phyloP scores from a whole-genome alignment of 1,284 basidiomycete species.

The Meripilus lineatus region DNA sequence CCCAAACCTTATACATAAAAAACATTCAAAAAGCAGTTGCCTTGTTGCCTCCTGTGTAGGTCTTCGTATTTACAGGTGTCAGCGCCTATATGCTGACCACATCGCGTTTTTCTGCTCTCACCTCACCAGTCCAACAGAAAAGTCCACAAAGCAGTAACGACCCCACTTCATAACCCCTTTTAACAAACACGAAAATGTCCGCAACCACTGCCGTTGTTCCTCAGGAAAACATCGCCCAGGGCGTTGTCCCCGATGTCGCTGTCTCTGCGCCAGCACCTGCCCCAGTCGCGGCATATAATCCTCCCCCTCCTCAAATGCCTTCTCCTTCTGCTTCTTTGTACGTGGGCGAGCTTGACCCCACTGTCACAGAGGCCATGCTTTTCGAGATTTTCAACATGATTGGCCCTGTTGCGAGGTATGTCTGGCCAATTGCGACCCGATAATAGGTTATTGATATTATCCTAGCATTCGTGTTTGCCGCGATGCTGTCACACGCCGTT shows the following conservation, averaged over 20 bases:
- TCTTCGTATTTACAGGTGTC: too few species aligned
- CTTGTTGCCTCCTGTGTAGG: conserved; percentile 67
- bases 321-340: conserved; percentile 92
- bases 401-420: conserved; percentile 92
- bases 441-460: not conserved
- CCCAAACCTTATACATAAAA: conserved; percentile 32
- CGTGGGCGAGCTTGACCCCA: conserved; percentile 97
- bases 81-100: too few species aligned
- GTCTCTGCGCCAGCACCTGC: conserved; percentile 33
- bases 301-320: conserved; percentile 52
- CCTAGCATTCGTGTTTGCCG: conserved; percentile 97
- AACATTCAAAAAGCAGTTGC: conserved; percentile 58
- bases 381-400: conserved; percentile 99
- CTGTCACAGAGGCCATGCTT: conserved; percentile 98
- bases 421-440: conserved; percentile 8
- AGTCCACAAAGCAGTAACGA: conserved; percentile 86
- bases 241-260: conserved; percentile 6
- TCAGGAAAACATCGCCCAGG: conserved; percentile 19
- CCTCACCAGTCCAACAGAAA: conserved; percentile 58
- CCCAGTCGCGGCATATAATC: conserved; percentile 54
- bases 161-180: conserved; percentile 42
- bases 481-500: conserved; percentile 99
- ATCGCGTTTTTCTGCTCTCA: conserved; percentile 11
- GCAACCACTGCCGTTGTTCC: conserved; percentile 35
- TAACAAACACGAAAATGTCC: conserved; percentile 56